phyloP scores from a whole-genome alignment of 768 basidiomycete genomes.

The Pholiota conissans region DNA sequence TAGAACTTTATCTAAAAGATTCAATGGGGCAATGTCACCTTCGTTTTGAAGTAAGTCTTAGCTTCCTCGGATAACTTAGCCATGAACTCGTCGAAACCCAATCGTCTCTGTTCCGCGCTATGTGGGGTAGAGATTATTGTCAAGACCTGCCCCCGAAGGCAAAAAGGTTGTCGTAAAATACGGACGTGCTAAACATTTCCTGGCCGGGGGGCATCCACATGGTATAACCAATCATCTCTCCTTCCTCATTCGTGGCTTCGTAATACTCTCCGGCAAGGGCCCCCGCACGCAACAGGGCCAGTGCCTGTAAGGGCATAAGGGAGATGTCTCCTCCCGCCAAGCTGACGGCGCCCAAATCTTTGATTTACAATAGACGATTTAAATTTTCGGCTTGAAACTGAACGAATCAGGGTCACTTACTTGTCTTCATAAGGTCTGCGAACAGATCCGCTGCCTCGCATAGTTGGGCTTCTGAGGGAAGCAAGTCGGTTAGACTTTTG shows the following conservation, averaged over 20 bases:
- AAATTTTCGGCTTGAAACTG: neutral
- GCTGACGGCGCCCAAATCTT: conserved; percentile 25
- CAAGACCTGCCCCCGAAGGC: neutral
- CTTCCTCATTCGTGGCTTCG: conserved; percentile 22
- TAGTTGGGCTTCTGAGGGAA: conserved; percentile 15
- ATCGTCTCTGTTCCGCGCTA: conserved; percentile 25
- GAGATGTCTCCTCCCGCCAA: conserved; percentile 25
- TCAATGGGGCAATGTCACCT: conserved; percentile 9
- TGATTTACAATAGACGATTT: neutral
- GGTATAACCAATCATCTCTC: conserved; percentile 25
- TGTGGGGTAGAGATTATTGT: neutral
- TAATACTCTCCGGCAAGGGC: conserved; percentile 27
- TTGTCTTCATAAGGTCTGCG: conserved; percentile 22
- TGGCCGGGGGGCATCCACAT: conserved; percentile 33
- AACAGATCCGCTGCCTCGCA: conserved; percentile 17
- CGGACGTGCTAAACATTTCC: conserved; percentile 31
- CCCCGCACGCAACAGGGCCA: conserved; percentile 25
- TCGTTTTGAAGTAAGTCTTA: conserved; percentile 21
- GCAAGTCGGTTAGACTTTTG: neutral
- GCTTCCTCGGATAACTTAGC: conserved; percentile 20
- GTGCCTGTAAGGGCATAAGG: conserved; percentile 21
- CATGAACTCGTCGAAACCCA: conserved; percentile 30
- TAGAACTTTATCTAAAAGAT: neutral
- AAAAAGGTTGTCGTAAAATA: neutral
- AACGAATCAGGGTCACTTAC: conserved; percentile 9